Evolutionary conservation across 1,139 yeast species (phyloP).

Genomic region (Yamadazyma buinensis): DNA sequence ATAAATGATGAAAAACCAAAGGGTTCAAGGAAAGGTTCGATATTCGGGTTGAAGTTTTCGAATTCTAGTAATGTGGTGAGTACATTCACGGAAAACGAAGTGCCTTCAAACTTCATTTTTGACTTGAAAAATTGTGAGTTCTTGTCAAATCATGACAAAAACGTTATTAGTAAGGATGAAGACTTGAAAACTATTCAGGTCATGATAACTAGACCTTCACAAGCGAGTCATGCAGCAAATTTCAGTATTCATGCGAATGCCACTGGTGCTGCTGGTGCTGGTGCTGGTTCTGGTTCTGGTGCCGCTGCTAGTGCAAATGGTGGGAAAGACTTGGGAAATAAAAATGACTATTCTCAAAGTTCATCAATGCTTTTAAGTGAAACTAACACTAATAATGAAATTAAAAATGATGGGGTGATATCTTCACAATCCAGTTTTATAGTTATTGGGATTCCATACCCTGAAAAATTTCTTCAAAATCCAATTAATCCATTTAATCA

Average conservation of each 20-base stretch:
- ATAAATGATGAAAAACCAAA: slow-evolving; percentile 25
- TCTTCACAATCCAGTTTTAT: slow-evolving; percentile 32
- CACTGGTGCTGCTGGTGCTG: slow-evolving; percentile 6
- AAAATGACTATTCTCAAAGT: slow-evolving; percentile 34
- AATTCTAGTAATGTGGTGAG: slow-evolving; percentile 9
- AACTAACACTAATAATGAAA: slow-evolving; percentile 5
- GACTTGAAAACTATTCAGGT: slow-evolving; percentile 34
- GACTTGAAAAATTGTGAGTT: slow-evolving; percentile 33
- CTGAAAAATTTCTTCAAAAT: slow-evolving; percentile 30
- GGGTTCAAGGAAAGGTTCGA: slow-evolving; percentile 32
- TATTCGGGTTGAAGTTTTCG: slow-evolving; percentile 41
- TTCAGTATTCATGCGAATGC: too few species aligned
- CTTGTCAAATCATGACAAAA: slow-evolving; percentile 33
- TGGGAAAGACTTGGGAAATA: slow-evolving; percentile 3
- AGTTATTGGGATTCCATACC: slow-evolving; percentile 43
- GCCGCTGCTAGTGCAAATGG: background rate
- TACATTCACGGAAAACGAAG: slow-evolving; percentile 12
- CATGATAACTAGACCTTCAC: slow-evolving; percentile 36
- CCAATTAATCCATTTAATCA: slow-evolving; percentile 45
- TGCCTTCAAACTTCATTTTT: slow-evolving; percentile 21
- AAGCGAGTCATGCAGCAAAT: background rate
- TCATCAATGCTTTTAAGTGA: slow-evolving; percentile 34
- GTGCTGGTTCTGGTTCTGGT: background rate
- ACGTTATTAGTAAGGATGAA: slow-evolving; percentile 25
- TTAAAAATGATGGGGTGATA: slow-evolving; percentile 22